These are phyloP conservation scores for Chimonanthus praecox DNA, from an alignment of 164 flowering plant genomes.

Conservation along the genomic window DNA sequence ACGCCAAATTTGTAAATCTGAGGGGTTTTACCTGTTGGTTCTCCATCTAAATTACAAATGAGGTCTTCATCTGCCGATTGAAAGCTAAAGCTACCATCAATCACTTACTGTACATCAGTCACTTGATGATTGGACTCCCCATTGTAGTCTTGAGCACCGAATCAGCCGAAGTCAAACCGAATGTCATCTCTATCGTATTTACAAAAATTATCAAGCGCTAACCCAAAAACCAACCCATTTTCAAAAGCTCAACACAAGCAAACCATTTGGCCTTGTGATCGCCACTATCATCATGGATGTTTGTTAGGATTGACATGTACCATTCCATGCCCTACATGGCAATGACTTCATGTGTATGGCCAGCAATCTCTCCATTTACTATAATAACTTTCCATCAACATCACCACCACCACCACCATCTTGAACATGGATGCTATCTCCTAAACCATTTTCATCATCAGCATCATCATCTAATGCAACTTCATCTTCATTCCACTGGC, in stretches of 20 bases:
- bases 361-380: conserved; percentile 7
- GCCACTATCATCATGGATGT: neutral
- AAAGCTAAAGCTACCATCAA: neutral
- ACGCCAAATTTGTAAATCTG: neutral
- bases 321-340: conserved; percentile 1
- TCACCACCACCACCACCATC: conserved; percentile 7
- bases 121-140: neutral
- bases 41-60: neutral
- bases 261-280: neutral
- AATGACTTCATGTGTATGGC: conserved; percentile 9
- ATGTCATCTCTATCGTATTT: conserved; percentile 3
- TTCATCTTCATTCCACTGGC: conserved; percentile 19
- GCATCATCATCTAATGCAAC: conserved; percentile 16
- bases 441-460: conserved; percentile 9
- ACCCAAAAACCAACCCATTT: neutral
- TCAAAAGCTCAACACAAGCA: neutral
- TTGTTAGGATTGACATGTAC: too few species aligned
- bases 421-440: neutral
- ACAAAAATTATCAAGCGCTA: neutral
- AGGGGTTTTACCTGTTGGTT: neutral
- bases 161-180: neutral
- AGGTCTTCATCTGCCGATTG: neutral
- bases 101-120: conserved; percentile 3
- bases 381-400: conserved; percentile 5
- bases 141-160: neutral